Percentiles rank a stretch among this genome's conserved stretches.
These are phyloP conservation scores for Hyphodiscus hymeniophilus DNA, from an alignment of 495 filamentous ascomycete species.

Conservation along the genomic window DNA sequence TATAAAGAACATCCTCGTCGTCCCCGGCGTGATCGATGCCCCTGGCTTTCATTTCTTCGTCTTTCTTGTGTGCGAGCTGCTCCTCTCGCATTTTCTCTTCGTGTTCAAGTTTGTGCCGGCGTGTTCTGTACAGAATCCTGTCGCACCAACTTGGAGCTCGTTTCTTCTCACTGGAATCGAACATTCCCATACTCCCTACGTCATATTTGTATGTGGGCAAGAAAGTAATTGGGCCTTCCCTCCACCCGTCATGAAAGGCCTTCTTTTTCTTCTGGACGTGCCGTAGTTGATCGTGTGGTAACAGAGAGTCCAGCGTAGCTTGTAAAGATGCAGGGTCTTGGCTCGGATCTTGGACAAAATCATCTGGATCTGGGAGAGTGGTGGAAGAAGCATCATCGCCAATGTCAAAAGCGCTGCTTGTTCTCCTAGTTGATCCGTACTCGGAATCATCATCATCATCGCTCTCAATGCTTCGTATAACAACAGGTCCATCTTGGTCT, in stretches of 20 bases:
- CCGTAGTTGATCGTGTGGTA: conserved; percentile 84
- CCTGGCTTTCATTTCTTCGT: conserved; percentile 76
- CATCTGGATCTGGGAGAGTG: conserved; percentile 43
- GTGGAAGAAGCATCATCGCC: conserved; percentile 16
- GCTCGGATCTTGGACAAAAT: conserved; percentile 42
- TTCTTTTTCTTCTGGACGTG: conserved; percentile 64
- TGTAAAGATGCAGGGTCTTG: conserved; percentile 56
- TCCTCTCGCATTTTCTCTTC: conserved; percentile 57
- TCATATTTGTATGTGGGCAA: conserved; percentile 96
- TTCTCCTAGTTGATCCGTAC: conserved; percentile 9
- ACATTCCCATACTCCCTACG: conserved; percentile 82
- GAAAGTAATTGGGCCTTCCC: conserved; percentile 81
- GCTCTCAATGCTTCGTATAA: conserved; percentile 20
- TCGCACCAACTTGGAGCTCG: conserved; percentile 96
- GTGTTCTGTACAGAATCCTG: conserved; percentile 80
- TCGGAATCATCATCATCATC: conserved; percentile 30
- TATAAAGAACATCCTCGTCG: conserved; percentile 81
- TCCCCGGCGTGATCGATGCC: conserved; percentile 66
- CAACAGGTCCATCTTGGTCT: conserved; percentile 29
- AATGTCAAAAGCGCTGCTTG: conserved; percentile 12
- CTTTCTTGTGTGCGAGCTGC: conserved; percentile 57
- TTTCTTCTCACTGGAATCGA: conserved; percentile 91
- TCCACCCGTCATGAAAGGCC: conserved; percentile 85
- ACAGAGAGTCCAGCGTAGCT: conserved; percentile 74
- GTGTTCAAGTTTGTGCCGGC: conserved; percentile 60